Base-by-base conservation (phyloP, 305 asterid genomes). In the Fraxinus platypoda region DNA sequence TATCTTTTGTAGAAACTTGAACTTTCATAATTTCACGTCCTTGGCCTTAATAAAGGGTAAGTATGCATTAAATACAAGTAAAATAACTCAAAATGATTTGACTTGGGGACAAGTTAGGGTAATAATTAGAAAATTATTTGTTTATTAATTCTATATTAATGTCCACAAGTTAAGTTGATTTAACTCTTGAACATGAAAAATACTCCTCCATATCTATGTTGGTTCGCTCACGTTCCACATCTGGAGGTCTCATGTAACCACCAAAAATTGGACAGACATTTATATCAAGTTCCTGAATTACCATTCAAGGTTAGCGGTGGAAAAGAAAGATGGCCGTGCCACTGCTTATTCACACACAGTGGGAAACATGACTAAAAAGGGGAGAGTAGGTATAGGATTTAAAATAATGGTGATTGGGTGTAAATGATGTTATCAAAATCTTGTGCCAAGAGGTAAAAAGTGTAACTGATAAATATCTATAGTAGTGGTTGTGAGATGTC, bases 31-130 rank as follows among this genome's bases (percentile, higher is more conserved):
- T 68, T 59, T 37, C 5, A 38, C 19, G 12, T 0, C 80, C 25
- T 38, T 57, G 31, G 64, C 84, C 66, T 62, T 74, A 25, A 68
- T n/a, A 34, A 84, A 15, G 79, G 72, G 72, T 15, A 71, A 15
- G 6, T 37, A 64, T 82, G 71, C 70, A 80, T 70, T 57, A 26
- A 54, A 80, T 70, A 62, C 52, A 57, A 31, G 73, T 57, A 28
- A 38, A 62, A 12, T 41, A 13, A 28, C 9, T 46, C 17, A 38
- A 73, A 73, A 78, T 38, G 74, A 28, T 76, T 83, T 75, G 74
- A 33, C 83, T 25, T 35, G 75, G 46, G 57, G 59, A 19, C 46
- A 57, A 30, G 74, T 11, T 78, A 31, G 75, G 41, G 75, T 71
- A 30, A 70, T 30, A 71, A 71, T 13, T 71, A 15, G 23, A 17